These are phyloP conservation scores for Beauveria caledonica DNA, from an alignment of 2,329 filamentous ascomycete species.

Conservation along the genomic window DNA sequence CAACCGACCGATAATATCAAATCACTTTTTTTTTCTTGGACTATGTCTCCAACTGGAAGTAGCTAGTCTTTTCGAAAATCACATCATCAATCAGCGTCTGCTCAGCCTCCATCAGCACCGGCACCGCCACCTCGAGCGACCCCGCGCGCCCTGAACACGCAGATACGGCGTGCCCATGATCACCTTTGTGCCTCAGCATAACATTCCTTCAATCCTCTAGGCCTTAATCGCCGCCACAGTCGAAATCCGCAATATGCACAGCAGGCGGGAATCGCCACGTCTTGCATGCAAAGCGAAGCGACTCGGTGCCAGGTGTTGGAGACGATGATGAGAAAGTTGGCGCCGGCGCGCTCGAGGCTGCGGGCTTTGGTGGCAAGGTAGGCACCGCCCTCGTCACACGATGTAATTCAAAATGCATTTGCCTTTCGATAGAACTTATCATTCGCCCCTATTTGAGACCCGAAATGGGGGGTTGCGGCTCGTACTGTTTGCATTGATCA, in stretches of 20 bases:
- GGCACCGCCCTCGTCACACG: background rate
- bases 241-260: conserved; percentile 13
- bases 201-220: background rate
- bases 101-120: conserved; percentile 13
- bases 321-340: conserved; percentile 14
- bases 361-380: conserved; percentile 2
- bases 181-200: conserved; percentile 12
- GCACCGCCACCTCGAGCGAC: conserved; percentile 10
- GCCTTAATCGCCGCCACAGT: conserved; percentile 10
- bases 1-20: conserved; percentile 12
- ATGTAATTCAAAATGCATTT: too few relatives aligned
- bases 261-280: conserved; percentile 13
- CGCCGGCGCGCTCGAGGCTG: conserved; percentile 14
- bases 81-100: conserved; percentile 11
- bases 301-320: conserved; percentile 16
- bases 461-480: background rate
- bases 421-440: too few relatives aligned
- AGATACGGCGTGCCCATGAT: conserved; percentile 14
- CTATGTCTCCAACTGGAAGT: conserved; percentile 4
- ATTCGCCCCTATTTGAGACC: background rate
- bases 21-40: conserved; percentile 5
- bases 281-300: conserved; percentile 17
- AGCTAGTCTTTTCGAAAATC: conserved; percentile 11
- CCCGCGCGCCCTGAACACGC: conserved; percentile 6
- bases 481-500: background rate